Percentiles rank a stretch among this genome's conserved stretches.
phyloP scores from a whole-genome alignment of 345 rosid genomes.

The Eutrema japonicum region DNA sequence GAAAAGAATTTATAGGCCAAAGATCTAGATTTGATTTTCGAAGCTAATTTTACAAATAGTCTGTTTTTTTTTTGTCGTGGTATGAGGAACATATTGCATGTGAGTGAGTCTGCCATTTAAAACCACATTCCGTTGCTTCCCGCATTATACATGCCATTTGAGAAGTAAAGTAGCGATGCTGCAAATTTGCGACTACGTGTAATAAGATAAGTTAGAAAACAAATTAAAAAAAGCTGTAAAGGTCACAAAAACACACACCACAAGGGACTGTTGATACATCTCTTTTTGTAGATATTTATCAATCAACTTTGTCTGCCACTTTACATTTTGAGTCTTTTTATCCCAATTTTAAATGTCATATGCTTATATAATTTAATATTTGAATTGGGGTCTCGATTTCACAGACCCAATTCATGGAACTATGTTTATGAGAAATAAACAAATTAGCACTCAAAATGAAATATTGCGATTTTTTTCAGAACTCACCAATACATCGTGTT shows the following conservation, averaged over 20 bases:
- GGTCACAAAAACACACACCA: conserved; percentile 35
- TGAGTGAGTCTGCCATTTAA: background rate
- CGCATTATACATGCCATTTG: background rate
- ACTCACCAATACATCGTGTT: conserved; percentile 22
- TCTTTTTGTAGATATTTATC: conserved; percentile 19
- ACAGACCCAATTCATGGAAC: background rate
- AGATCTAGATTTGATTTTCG: no score
- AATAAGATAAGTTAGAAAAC: conserved; percentile 13
- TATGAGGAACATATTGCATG: background rate
- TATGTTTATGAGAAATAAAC: background rate
- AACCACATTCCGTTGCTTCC: conserved; percentile 21
- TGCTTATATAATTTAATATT: background rate
- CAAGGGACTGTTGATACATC: conserved; percentile 34
- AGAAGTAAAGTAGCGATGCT: background rate
- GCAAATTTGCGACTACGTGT: conserved; percentile 16
- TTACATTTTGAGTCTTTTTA: background rate
- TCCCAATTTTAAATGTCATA: conserved; percentile 24
- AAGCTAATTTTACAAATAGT: background rate
- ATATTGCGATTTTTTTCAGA: conserved; percentile 15
- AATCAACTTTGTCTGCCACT: conserved; percentile 43
- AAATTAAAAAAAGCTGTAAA: conserved; percentile 28
- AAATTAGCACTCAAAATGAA: background rate
- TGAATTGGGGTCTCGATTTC: conserved; percentile 4
- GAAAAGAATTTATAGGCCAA: no score
- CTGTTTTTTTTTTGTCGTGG: background rate